These are phyloP conservation scores for Edaphochlamys debaryana DNA, from an alignment of 139 green algal species.

Conservation along the genomic window DNA sequence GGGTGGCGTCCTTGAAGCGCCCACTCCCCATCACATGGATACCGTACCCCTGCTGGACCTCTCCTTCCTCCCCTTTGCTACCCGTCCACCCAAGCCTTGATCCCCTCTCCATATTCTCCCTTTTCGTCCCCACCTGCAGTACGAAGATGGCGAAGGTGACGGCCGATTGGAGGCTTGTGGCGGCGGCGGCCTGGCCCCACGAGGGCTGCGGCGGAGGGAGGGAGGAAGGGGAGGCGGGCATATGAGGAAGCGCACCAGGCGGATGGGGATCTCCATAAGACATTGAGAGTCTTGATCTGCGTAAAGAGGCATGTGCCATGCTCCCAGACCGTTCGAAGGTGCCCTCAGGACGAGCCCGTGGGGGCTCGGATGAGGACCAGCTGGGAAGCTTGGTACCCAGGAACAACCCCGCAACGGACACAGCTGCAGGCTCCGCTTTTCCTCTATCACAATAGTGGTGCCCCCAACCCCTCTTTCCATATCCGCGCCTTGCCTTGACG, in stretches of 20 bases:
- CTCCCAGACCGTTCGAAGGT: too few species aligned
- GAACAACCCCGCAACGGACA: not conserved
- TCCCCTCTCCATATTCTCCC: too few species aligned
- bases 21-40: too few species aligned
- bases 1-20: not conserved
- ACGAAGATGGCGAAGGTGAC: slow-evolving; percentile 52
- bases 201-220: not conserved
- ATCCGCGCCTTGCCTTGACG: not conserved
- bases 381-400: too few species aligned
- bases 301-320: not conserved
- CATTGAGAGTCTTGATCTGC: too few species aligned
- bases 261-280: not conserved
- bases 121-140: slow-evolving; percentile 37
- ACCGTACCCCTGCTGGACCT: not conserved
- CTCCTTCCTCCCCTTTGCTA: not conserved
- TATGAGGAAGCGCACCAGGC: not conserved
- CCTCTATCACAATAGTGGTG: too few species aligned
- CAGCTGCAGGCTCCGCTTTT: too few species aligned
- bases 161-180: slow-evolving; percentile 27
- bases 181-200: slow-evolving; percentile 36
- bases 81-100: not conserved
- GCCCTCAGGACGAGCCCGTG: too few species aligned
- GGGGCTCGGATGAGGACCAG: not conserved
- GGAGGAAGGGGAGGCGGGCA: too few species aligned
- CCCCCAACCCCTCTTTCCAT: too few species aligned